Evolutionary conservation across 176 grass and related monocot genomes (phyloP).

Genomic region (Puccinellia tenuiflora): DNA sequence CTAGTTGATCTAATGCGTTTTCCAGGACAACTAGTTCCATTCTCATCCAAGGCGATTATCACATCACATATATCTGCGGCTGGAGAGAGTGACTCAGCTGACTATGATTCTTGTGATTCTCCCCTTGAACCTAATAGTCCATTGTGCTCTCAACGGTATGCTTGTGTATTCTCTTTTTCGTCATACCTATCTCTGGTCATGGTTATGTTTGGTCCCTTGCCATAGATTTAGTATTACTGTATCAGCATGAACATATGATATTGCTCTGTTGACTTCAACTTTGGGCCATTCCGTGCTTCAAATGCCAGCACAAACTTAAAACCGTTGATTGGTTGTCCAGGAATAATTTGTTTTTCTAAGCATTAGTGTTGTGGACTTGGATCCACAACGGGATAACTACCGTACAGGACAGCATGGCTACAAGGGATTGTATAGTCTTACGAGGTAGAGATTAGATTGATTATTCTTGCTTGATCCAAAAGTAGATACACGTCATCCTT

Average conservation of each 20-base stretch:
- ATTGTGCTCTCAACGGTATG: slow-evolving; percentile 63
- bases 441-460: no score
- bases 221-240: not conserved
- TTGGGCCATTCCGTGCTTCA: not conserved
- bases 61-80: slow-evolving; percentile 80
- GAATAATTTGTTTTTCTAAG: slow-evolving; percentile 3
- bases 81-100: slow-evolving; percentile 85
- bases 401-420: no score
- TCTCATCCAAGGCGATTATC: slow-evolving; percentile 75
- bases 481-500: no score
- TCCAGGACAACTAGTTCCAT: slow-evolving; percentile 92
- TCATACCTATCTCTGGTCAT: slow-evolving; percentile 9
- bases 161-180: slow-evolving; percentile 1
- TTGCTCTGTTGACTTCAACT: not conserved
- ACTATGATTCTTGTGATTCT: slow-evolving; percentile 98
- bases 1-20: slow-evolving; percentile 95
- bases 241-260: not conserved
- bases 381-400: no score
- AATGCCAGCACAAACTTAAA: not conserved
- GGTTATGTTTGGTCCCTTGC: slow-evolving; percentile 7
- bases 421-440: no score
- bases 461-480: no score
- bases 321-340: not conserved
- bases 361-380: no score
- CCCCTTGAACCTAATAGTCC: slow-evolving; percentile 97